Conservation (phyloP, 495 filamentous ascomycete species). For the Penicillium canescens region DNA sequence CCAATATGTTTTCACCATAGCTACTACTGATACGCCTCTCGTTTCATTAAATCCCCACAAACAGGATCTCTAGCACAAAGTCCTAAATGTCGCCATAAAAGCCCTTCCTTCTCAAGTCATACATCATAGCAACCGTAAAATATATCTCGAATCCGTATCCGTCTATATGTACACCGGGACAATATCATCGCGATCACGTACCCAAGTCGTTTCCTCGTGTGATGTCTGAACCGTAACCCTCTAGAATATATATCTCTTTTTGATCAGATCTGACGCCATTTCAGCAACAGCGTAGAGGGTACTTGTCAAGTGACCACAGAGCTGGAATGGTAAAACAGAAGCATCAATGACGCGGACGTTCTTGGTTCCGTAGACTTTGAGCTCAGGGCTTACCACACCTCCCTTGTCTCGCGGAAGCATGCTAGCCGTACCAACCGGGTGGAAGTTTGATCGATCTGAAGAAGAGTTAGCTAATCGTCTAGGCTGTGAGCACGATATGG, state of each 20-base stretch:
- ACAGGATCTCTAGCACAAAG: too few species aligned
- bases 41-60: too few species aligned
- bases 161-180: too few species aligned
- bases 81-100: too few species aligned
- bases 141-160: too few species aligned
- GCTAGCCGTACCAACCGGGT: conserved; percentile 50
- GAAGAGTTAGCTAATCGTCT: conserved; percentile 13
- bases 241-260: conserved; percentile 21
- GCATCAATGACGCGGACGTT: conserved; percentile 56
- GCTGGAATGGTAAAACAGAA: conserved; percentile 57
- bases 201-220: too few species aligned
- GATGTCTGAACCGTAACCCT: too few species aligned
- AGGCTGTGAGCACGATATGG: neutral
- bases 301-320: conserved; percentile 49
- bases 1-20: too few species aligned
- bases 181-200: too few species aligned
- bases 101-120: too few species aligned
- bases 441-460: conserved; percentile 35
- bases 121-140: too few species aligned
- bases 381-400: conserved; percentile 43
- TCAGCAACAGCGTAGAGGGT: conserved; percentile 63
- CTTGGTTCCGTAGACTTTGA: conserved; percentile 49
- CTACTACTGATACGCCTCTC: too few species aligned
- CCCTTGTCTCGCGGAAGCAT: conserved; percentile 57
- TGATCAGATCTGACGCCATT: conserved; percentile 46